These are phyloP conservation scores for Pseudogymnoascus sp. DNA, from an alignment of 2,329 filamentous ascomycete species.

Conservation along the genomic window DNA sequence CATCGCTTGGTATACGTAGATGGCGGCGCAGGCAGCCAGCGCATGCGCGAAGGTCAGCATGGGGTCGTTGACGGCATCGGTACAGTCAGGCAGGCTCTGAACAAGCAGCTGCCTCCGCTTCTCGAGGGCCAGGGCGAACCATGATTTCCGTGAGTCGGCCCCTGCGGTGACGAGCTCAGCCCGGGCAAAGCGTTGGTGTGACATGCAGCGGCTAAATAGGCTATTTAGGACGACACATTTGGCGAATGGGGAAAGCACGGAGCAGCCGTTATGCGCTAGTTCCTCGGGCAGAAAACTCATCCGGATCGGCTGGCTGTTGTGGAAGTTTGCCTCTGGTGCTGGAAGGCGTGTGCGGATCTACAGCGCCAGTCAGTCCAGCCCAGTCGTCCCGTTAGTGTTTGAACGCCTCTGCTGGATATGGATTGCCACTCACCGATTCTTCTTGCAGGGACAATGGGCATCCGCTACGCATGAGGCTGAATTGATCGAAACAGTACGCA, in stretches of 20 bases:
- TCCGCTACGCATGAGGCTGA: constrained; percentile 28
- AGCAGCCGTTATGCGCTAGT: not conserved
- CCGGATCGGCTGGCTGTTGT: constrained; percentile 26
- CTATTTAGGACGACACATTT: constrained; percentile 30
- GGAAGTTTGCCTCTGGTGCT: constrained; percentile 30
- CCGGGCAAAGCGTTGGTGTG: not conserved
- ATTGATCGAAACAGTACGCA: constrained; percentile 33
- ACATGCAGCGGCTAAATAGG: too few relatives aligned
- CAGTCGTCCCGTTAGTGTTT: too few relatives aligned
- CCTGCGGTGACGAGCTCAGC: not conserved
- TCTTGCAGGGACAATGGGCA: constrained; percentile 26
- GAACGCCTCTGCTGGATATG: too few relatives aligned
- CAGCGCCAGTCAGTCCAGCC: not conserved
- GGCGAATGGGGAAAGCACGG: constrained; percentile 24
- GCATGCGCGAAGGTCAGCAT: not conserved
- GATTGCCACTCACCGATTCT: not conserved
- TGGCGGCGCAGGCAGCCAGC: not conserved
- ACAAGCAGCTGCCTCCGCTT: not conserved
- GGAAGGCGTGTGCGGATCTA: constrained; percentile 33
- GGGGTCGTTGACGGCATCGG: not conserved
- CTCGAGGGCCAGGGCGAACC: too few relatives aligned
- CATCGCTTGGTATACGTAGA: not conserved
- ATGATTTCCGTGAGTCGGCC: too few relatives aligned
- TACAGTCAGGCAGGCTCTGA: not conserved
- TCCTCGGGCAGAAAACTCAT: constrained; percentile 27